Percentiles rank a stretch among this genome's conserved stretches.
Evolutionary conservation across 495 filamentous ascomycete species (phyloP).

Genomic region (Penicillium ochrochloron): DNA sequence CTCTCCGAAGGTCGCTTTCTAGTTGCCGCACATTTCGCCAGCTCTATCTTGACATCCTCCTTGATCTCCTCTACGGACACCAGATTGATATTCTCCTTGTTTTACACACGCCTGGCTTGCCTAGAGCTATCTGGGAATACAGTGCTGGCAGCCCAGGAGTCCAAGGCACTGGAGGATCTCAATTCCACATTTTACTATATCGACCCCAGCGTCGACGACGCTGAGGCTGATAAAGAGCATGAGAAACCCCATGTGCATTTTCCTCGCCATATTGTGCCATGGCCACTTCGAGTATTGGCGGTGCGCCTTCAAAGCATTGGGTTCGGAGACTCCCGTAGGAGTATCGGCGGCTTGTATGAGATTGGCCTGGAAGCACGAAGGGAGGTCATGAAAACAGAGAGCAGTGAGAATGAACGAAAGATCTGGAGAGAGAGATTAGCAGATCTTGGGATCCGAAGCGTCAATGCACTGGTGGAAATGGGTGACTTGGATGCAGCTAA

Average conservation of each 20-base stretch:
- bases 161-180: conserved; percentile 80
- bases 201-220: conserved; percentile 28
- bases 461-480: conserved; percentile 86
- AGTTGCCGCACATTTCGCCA: conserved; percentile 53
- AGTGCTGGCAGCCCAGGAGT: conserved; percentile 81
- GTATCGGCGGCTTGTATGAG: conserved; percentile 88
- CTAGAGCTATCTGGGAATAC: conserved; percentile 74
- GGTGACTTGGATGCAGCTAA: conserved; percentile 79
- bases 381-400: conserved; percentile 47
- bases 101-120: conserved; percentile 84
- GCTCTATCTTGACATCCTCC: conserved; percentile 48
- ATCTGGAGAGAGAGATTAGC: conserved; percentile 71
- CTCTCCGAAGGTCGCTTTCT: conserved; percentile 73
- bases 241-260: conserved; percentile 31
- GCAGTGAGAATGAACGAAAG: conserved; percentile 40
- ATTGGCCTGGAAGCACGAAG: conserved; percentile 75
- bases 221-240: conserved; percentile 41
- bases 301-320: conserved; percentile 84
- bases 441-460: conserved; percentile 79
- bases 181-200: conserved; percentile 72
- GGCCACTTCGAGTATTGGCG: conserved; percentile 81
- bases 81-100: conserved; percentile 69
- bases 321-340: conserved; percentile 79
- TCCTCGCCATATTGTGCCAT: conserved; percentile 71
- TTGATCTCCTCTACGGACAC: conserved; percentile 59